Evolutionary conservation across 73 alveolate genomes (phyloP), one percentile per base, ranked within the genome.

Genomic region (Paramecium bursaria): DNA sequence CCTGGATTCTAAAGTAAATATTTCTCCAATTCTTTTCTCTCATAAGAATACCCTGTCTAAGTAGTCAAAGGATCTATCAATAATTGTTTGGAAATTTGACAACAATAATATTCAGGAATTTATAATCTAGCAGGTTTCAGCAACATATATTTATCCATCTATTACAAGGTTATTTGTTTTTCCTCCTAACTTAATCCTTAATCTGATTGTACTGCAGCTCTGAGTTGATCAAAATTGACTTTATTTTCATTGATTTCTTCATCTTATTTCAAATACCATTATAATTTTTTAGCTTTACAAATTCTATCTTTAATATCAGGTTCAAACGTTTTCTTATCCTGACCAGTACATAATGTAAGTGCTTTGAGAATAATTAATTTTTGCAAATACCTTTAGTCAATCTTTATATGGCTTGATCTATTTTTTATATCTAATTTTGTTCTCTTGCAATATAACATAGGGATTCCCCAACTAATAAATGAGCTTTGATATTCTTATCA

Each of bases 401-500:
- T 23, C 82, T 67, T 67, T 67, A 17, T 1, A 67, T 67, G 2
- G 57, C 82, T 39, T 35, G 19, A 42, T 67, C 82, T 21, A 67
- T 67, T 44, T 67, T 67, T 2, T 42, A 35, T 22, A 53, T 67
- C 27, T 67, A 53, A 7, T 19, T 25, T 33, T 44, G 33, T 9
- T 42, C 55, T 39, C 44, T 67, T 39, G 82, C 82, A 2, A 67
- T 2, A 53, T 39, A 39, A 27, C 82, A 67, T 2, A 67, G 33
- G 9, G 82, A 67, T 67, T 67, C 17, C 17, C 82, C 82, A 10
- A 47, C 82, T n/a, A 67, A 17, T 47, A 67, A 19, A 42, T 67
- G 82, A 5, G 46, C 82, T 42, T 67, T 67, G 44, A 67, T 67
- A 42, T 67, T 67, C 39, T 67, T 67, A 11, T 67, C 82, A 67